Evolutionary conservation across 805 yeast species (phyloP).

Genomic region (Lipomyces starkeyi): DNA sequence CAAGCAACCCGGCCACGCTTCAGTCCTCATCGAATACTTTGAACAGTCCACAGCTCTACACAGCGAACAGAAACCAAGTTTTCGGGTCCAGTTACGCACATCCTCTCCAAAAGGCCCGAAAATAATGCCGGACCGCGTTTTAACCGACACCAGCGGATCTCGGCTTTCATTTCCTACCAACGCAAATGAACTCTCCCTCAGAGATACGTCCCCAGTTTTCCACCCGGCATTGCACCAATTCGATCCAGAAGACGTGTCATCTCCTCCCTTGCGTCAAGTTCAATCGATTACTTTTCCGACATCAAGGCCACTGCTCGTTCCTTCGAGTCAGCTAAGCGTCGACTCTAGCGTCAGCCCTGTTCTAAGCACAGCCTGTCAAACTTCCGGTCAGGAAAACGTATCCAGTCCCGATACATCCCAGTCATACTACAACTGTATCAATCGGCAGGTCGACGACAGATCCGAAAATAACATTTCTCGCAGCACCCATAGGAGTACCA

Average conservation of each 20-base stretch:
- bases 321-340: not conserved
- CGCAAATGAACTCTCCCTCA: not conserved
- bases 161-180: not conserved
- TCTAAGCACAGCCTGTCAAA: not conserved
- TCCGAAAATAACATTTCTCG: not conserved
- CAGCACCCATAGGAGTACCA: not conserved
- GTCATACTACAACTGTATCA: not conserved
- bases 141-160: not conserved
- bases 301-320: not conserved
- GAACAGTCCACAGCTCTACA: conserved; percentile 14
- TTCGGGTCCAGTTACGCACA: conserved; percentile 28
- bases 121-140: not conserved
- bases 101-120: not conserved
- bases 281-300: not conserved
- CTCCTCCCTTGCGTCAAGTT: not conserved
- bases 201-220: not conserved
- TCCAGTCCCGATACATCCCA: conserved; percentile 1
- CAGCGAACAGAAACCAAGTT: conserved; percentile 23
- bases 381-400: not conserved
- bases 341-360: not conserved
- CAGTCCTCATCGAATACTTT: conserved; percentile 32
- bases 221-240: not conserved
- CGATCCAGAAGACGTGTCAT: not conserved
- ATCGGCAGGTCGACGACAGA: not conserved
- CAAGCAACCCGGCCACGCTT: conserved; percentile 13